These are phyloP conservation scores for Myochromella boudieri DNA, from an alignment of 768 basidiomycete genomes.

Conservation along the genomic window DNA sequence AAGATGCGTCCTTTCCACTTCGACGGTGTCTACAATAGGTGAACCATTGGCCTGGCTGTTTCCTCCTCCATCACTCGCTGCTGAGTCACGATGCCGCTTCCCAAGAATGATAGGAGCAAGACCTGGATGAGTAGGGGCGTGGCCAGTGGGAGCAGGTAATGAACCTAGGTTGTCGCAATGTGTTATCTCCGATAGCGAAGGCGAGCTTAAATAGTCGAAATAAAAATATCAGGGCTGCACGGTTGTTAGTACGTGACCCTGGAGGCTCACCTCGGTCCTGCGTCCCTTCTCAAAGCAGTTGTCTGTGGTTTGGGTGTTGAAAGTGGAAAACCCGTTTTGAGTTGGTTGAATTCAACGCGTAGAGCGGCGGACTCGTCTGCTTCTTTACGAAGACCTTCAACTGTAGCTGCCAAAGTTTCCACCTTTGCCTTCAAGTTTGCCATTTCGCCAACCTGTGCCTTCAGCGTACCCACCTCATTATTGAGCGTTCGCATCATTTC, in stretches of 20 bases:
- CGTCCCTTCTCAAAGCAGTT: neutral
- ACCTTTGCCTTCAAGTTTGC: constrained; percentile 35
- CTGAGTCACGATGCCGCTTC: constrained; percentile 62
- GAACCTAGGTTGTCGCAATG: neutral
- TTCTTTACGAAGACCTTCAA: constrained; percentile 28
- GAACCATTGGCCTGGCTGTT: constrained; percentile 37
- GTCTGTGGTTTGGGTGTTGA: constrained; percentile 13
- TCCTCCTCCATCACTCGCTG: constrained; percentile 42
- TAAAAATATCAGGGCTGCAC: neutral
- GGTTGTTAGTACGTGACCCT: neutral
- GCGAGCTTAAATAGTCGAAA: constrained; percentile 23
- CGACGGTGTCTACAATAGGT: constrained; percentile 37
- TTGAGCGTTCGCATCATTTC: constrained; percentile 33
- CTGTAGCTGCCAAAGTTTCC: constrained; percentile 28
- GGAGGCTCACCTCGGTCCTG: constrained; percentile 7
- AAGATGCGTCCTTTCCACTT: constrained; percentile 38
- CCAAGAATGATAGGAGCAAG: constrained; percentile 52
- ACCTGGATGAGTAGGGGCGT: constrained; percentile 33
- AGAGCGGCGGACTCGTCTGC: constrained; percentile 17
- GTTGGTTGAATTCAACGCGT: constrained; percentile 23
- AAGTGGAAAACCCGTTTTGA: constrained; percentile 14
- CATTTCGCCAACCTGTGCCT: constrained; percentile 32
- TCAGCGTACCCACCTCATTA: constrained; percentile 32
- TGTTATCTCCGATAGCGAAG: neutral
- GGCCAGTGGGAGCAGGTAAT: neutral